Evolutionary conservation across 2,329 filamentous ascomycete genomes (phyloP).

Genomic region (Apiospora phragmitis): DNA sequence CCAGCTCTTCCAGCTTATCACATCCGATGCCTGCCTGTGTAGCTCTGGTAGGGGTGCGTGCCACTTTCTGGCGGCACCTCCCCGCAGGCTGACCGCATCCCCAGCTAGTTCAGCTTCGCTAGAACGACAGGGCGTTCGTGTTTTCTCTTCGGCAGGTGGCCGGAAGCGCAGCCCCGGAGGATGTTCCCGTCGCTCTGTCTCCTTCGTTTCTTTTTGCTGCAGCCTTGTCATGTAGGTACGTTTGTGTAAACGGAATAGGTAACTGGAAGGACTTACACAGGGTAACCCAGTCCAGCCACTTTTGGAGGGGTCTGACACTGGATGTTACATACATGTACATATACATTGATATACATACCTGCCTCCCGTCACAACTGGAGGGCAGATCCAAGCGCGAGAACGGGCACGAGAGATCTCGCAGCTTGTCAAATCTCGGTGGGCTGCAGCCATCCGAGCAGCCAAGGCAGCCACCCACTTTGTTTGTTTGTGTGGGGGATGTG

Average conservation of each 20-base stretch:
- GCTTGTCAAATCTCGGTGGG: background rate
- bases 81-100: background rate
- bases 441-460: background rate
- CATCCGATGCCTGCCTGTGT: background rate
- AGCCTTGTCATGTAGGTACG: background rate
- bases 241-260: background rate
- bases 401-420: slow-evolving; percentile 1
- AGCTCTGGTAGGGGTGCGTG: background rate
- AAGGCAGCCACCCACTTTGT: background rate
- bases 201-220: background rate
- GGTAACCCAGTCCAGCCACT: background rate
- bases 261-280: no score
- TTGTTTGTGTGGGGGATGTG: background rate
- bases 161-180: background rate
- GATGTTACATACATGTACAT: background rate
- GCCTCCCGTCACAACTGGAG: background rate
- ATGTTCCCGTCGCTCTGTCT: background rate
- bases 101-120: background rate
- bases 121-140: background rate
- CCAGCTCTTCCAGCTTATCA: background rate
- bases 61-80: background rate
- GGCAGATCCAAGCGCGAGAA: background rate
- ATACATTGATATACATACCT: background rate
- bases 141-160: background rate
- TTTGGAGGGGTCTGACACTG: background rate